phyloP scores from a whole-genome alignment of 2,329 filamentous ascomycete genomes.

The Mycogone perniciosa region DNA sequence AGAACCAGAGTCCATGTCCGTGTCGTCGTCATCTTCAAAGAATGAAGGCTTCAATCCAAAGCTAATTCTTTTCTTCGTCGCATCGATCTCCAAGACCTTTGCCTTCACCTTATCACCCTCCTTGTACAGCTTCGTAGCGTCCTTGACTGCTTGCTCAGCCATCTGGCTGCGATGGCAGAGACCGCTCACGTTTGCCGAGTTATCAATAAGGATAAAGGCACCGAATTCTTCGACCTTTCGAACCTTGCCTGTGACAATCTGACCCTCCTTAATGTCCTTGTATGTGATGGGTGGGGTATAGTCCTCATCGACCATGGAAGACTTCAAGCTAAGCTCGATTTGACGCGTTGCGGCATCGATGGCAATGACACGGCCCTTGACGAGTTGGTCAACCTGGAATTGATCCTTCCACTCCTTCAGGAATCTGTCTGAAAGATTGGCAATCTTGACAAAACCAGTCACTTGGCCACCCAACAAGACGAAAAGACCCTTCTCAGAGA shows the following conservation, averaged over 20 bases:
- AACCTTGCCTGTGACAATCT: conserved; percentile 82
- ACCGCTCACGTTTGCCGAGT: conserved; percentile 82
- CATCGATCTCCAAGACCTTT: conserved; percentile 72
- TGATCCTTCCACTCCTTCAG: conserved; percentile 93
- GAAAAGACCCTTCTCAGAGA: conserved; percentile 84
- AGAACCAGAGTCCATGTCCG: conserved; percentile 42
- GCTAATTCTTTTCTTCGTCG: conserved; percentile 69
- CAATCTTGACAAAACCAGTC: conserved; percentile 75
- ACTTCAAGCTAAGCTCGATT: conserved; percentile 80
- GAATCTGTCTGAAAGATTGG: conserved; percentile 83
- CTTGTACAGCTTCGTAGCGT: conserved; percentile 84
- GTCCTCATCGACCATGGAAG: conserved; percentile 72
- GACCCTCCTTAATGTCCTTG: conserved; percentile 69
- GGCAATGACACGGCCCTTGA: conserved; percentile 75
- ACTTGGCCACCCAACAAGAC: conserved; percentile 75
- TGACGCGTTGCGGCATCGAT: conserved; percentile 64
- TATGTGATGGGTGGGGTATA: conserved; percentile 69
- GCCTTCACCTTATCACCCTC: conserved; percentile 94
- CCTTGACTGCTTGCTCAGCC: conserved; percentile 73
- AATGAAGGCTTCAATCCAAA: conserved; percentile 92
- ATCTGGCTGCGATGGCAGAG: conserved; percentile 90
- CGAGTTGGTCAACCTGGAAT: conserved; percentile 83
- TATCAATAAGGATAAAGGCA: conserved; percentile 86
- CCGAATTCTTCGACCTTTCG: conserved; percentile 93
- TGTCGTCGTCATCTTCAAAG: conserved; percentile 60